A percentile compares a stretch with the other conserved stretches of the same genome.
phyloP scores from a whole-genome alignment of 2,329 filamentous ascomycete species.

The Amphichorda felina region DNA sequence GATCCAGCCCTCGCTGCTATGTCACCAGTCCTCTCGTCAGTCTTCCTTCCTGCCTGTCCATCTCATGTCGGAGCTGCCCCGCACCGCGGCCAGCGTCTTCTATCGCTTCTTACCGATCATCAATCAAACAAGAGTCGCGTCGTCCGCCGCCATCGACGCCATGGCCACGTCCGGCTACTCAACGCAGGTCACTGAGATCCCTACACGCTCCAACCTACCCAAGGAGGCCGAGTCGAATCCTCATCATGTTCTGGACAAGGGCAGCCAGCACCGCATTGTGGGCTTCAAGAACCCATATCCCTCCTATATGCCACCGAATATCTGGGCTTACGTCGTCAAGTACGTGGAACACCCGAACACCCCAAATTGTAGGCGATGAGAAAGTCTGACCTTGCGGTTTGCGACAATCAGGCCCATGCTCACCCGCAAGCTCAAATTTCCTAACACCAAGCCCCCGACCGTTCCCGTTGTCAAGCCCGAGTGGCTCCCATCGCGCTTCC shows the following conservation, averaged over 20 bases:
- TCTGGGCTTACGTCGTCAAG: conserved; percentile 20
- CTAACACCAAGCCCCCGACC: conserved; percentile 53
- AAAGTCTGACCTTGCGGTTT: background rate
- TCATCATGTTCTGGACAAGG: conserved; percentile 31
- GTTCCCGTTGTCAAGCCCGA: conserved; percentile 54
- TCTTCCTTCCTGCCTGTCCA: too few species aligned
- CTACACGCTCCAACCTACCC: conserved; percentile 20
- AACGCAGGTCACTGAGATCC: conserved; percentile 20
- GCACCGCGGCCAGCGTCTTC: too few species aligned
- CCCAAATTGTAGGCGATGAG: too few species aligned
- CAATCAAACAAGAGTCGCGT: too few species aligned
- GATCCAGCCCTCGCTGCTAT: too few species aligned
- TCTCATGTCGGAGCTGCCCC: too few species aligned
- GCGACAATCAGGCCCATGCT: conserved; percentile 13
- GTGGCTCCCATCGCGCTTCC: conserved; percentile 47
- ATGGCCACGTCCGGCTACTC: conserved; percentile 4
- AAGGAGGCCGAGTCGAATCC: conserved; percentile 30
- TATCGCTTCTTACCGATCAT: too few species aligned
- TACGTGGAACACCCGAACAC: too few species aligned
- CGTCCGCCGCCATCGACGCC: background rate
- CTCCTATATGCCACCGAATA: conserved; percentile 21
- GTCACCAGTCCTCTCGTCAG: too few species aligned
- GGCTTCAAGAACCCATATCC: conserved; percentile 40
- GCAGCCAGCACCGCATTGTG: conserved; percentile 20
- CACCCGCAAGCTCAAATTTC: conserved; percentile 27